Evolutionary conservation across 805 yeast species (phyloP).

Genomic region (Saccharomycopsis sp.): DNA sequence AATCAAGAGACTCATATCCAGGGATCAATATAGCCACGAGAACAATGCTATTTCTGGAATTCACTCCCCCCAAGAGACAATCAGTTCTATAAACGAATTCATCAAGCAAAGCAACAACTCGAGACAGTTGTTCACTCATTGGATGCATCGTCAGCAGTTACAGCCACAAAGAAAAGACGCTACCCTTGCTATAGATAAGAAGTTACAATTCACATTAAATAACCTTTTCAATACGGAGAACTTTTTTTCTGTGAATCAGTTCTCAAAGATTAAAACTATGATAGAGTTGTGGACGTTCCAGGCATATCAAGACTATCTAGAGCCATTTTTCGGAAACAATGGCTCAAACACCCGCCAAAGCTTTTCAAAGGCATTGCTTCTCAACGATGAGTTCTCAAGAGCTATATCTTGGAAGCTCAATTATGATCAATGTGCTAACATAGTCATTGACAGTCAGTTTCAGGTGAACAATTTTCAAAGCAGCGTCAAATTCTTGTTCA

Average conservation of each 20-base stretch:
- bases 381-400: background rate
- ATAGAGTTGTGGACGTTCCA: background rate
- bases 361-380: background rate
- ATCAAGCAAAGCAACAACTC: background rate
- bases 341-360: background rate
- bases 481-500: background rate
- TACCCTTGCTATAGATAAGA: background rate
- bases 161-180: background rate
- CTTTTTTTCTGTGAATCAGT: background rate
- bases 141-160: background rate
- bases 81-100: background rate
- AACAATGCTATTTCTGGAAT: background rate
- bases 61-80: background rate
- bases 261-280: background rate
- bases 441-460: background rate
- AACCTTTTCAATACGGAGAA: background rate
- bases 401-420: slow-evolving; percentile 1
- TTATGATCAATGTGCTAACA: background rate
- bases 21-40: background rate
- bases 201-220: background rate
- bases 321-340: background rate
- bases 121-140: background rate
- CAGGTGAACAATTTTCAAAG: background rate
- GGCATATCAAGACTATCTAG: background rate
- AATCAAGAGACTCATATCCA: background rate